phyloP scores from a whole-genome alignment of 805 yeast species.

The Candida sakaeoensis region DNA sequence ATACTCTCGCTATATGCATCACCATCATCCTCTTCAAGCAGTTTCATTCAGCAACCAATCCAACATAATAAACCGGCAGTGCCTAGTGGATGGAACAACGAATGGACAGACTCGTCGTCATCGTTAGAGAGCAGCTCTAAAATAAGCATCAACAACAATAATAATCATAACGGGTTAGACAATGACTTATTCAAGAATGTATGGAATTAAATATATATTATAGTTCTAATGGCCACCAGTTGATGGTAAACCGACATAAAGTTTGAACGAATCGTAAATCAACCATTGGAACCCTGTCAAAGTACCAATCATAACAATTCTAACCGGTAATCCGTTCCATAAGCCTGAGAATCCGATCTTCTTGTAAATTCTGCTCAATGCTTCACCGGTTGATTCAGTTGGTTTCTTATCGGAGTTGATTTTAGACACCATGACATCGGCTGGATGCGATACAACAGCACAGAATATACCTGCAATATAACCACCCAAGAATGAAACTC shows the following conservation, averaged over 20 bases:
- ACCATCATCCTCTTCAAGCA: constrained; percentile 48
- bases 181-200: constrained; percentile 69
- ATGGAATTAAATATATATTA: constrained; percentile 43
- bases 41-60: constrained; percentile 24
- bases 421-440: constrained; percentile 98
- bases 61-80: not conserved
- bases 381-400: constrained; percentile 62
- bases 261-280: constrained; percentile 93
- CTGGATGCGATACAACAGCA: constrained; percentile 95
- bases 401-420: constrained; percentile 69
- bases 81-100: constrained; percentile 25
- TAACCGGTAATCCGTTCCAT: constrained; percentile 92
- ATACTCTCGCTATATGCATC: constrained; percentile 82
- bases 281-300: constrained; percentile 97
- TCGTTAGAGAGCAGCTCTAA: constrained; percentile 3
- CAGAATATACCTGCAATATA: constrained; percentile 97
- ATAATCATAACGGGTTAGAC: constrained; percentile 31
- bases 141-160: not conserved
- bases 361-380: constrained; percentile 69
- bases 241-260: constrained; percentile 91
- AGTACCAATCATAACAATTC: constrained; percentile 97
- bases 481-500: constrained; percentile 93
- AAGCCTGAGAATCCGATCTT: constrained; percentile 86
- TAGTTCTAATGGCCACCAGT: constrained; percentile 52
- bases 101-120: constrained; percentile 30